Evolutionary conservation across 148 eudicot species (phyloP).

Genomic region (Fagopyrum homotropicum): DNA sequence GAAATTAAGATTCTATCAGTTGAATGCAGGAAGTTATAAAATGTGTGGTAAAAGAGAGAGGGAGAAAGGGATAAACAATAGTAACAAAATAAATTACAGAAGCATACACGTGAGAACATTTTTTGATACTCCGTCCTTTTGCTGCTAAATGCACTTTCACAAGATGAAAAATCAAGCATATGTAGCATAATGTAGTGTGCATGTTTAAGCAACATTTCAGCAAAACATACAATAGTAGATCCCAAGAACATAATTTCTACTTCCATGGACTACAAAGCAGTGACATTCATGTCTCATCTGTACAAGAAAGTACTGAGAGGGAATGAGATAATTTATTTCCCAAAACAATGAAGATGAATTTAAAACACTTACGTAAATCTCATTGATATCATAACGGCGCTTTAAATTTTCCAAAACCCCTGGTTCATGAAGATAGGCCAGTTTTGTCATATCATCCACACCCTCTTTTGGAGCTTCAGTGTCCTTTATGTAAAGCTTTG

Average conservation of each 20-base stretch:
- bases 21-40: neutral
- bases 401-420: constrained; percentile 66
- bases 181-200: neutral
- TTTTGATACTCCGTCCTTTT: neutral
- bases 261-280: no score
- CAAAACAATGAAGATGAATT: neutral
- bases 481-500: constrained; percentile 50
- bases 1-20: constrained; percentile 13
- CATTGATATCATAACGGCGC: constrained; percentile 56
- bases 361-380: constrained; percentile 47
- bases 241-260: no score
- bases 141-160: neutral
- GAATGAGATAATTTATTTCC: neutral
- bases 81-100: neutral
- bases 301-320: neutral
- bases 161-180: neutral
- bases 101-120: neutral
- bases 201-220: no score
- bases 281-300: neutral
- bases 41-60: neutral
- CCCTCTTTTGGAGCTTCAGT: constrained; percentile 59
- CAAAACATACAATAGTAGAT: no score
- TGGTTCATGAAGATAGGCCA: constrained; percentile 74
- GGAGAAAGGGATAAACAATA: constrained; percentile 3
- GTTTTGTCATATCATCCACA: constrained; percentile 73